Conservation (phyloP, 257 asterid species). For the Mentha longifolia region DNA sequence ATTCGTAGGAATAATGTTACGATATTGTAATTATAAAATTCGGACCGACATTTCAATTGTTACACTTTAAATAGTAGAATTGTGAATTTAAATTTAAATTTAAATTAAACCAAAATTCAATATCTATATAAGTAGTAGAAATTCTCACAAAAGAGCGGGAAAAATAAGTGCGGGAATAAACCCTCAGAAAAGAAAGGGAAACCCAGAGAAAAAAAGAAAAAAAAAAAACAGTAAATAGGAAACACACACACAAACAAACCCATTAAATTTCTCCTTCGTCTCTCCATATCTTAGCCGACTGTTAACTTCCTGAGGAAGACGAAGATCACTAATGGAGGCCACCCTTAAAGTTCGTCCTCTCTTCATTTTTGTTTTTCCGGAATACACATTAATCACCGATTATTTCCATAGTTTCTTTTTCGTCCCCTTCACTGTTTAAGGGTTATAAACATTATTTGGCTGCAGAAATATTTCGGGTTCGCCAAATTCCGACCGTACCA, state of each 20-base stretch:
- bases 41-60: no score
- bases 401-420: background rate
- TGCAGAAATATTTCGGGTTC: conserved; percentile 85
- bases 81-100: no score
- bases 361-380: background rate
- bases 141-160: conserved; percentile 25
- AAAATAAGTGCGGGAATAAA: conserved; percentile 20
- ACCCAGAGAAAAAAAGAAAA: no score
- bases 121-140: background rate
- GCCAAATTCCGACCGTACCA: conserved; percentile 88
- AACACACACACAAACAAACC: no score
- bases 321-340: conserved; percentile 51
- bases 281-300: no score
- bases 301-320: conserved; percentile 8
- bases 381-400: background rate
- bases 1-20: no score
- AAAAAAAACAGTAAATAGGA: no score
- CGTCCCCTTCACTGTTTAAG: background rate
- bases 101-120: no score
- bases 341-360: conserved; percentile 59
- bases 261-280: background rate
- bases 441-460: background rate
- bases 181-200: background rate
- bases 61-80: no score
- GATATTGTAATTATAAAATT: no score